Evolutionary conservation across 106 monocot genomes (phyloP), one percentile per base, ranked within the genome.

Genomic region (Amphibolis antarctica): DNA sequence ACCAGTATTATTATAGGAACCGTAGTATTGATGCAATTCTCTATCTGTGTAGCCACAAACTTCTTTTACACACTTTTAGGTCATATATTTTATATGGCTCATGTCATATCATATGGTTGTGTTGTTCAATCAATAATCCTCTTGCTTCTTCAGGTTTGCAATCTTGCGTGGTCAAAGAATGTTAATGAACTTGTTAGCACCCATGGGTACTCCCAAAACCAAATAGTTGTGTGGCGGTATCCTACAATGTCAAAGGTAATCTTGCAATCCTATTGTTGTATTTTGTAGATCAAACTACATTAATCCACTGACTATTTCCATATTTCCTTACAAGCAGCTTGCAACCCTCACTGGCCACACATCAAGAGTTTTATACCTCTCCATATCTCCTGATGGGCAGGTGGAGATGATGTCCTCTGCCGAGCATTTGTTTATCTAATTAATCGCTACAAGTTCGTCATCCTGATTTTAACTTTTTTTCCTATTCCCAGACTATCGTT

Each of bases 321-420:
- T 14, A 20, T 52, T 71, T 65, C 22, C 49, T n/a, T n/a, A 2
- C 53, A 53, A 63, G 74, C 67, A 96, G 96, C 83, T 96, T 74
- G 86, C 90, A 46, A 87, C 96, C 24, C 86, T 96, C 23, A 90
- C 86, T 23, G 90, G 96, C 1, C 96, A 96, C 69, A 90, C 96
- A 51, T 84, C 42, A 56, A 76, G 96, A 79, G 96, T 96, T 2
- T 65, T 96, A 62, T 90, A 96, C 67, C 76, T 96, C 5, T 90
- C 96, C 23, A 90, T 90, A 54, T 96, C 96, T 57, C 96, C 96
- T 42, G 96, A 96, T 77, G 96, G 96, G 67, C 94, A 96, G 82
- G 96, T 96, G 55, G n/a, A 51, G 12, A 46, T 36, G 28, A 44
- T 62, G 17, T 0, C 53, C 26, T 53, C 47, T 10, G 17, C 22